Base-by-base conservation (phyloP, 257 asterid genomes). In the Nicotiana tomentosiformis region DNA sequence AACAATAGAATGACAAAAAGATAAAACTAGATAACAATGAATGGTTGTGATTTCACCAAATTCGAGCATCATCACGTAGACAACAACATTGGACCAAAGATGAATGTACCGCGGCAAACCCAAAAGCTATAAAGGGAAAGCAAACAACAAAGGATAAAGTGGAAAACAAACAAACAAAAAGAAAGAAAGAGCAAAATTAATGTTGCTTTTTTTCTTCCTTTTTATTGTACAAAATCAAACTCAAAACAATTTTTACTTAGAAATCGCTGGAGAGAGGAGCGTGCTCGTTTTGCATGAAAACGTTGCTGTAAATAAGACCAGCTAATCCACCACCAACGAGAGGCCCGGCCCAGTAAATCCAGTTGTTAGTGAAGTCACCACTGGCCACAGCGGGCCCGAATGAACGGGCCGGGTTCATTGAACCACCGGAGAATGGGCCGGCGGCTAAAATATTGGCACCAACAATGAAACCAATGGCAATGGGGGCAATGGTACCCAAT, bases 401-500 rank as follows among this genome's bases (percentile, higher is more conserved):
- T 17, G 86, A 83, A 17, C 77, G 82, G 32, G 86, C 86, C 7
- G 86, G 86, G 53, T 83, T 83, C 86, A 83, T 83, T 32, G 86
- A 83, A 10, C 82, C 86, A 2, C 86, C 86, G 1, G 77, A 62
- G 17, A 83, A 83, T 20, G 86, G 82, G 20, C 86, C 86, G 0
- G 82, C 86, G 14, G 86, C 86, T 5, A 83, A 64, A 35, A 83
- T 83, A 69, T 83, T 83, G 66, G 86, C 86, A 30, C 86, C 86
- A 62, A 83, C 86, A 30, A 83, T 83, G 79, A 83, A 33, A 53
- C 86, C 86, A 83, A 83, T 83, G 23, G 86, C 86, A 17, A 82
- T 70, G 9, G 85, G 85, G 12, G 85, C 85, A 55, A 83, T 83
- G 20, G 69, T 77, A 3, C 82, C 77, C 64, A 83, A 32, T 32